Conservation (phyloP, 257 asterid species). For the Agastache rugosa region DNA sequence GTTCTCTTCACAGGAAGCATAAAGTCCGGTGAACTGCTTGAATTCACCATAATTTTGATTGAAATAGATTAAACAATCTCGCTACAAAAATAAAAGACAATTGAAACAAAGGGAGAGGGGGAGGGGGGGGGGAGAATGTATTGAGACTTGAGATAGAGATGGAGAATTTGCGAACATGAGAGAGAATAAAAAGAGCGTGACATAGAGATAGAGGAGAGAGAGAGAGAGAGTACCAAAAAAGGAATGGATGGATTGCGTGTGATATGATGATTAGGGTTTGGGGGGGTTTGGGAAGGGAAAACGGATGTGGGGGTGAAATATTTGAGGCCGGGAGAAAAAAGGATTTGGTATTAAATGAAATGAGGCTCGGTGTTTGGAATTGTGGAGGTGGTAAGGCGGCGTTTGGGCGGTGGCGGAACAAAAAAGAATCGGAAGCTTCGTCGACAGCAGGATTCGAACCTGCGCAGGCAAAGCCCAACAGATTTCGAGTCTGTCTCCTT, state of each 20-base stretch:
- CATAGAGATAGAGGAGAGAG: neutral
- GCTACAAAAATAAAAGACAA: neutral
- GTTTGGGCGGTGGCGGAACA: neutral
- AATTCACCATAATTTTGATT: slow-evolving; percentile 23
- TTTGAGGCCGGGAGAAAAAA: slow-evolving; percentile 32
- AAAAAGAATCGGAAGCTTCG: neutral
- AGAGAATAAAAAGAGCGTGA: neutral
- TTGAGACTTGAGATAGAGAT: neutral
- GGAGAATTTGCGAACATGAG: neutral
- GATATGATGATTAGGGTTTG: slow-evolving; percentile 42
- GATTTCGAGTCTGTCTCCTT: slow-evolving; percentile 92
- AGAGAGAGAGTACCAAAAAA: neutral
- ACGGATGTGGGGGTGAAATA: neutral
- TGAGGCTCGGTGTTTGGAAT: slow-evolving; percentile 26
- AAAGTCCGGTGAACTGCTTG: slow-evolving; percentile 3
- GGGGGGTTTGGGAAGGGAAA: slow-evolving; percentile 32
- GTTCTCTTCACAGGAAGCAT: slow-evolving; percentile 35
- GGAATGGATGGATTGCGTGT: slow-evolving; percentile 27
- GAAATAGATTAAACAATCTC: slow-evolving; percentile 3
- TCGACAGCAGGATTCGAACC: slow-evolving; percentile 71
- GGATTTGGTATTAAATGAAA: neutral
- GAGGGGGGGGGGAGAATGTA: neutral
- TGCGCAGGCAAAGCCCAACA: slow-evolving; percentile 72
- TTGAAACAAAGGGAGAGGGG: neutral
- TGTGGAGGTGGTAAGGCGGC: neutral